Percentiles rank a stretch among this genome's conserved stretches.
Evolutionary conservation across 208 protist genomes (phyloP).

Genomic region (Lotmaria passim): DNA sequence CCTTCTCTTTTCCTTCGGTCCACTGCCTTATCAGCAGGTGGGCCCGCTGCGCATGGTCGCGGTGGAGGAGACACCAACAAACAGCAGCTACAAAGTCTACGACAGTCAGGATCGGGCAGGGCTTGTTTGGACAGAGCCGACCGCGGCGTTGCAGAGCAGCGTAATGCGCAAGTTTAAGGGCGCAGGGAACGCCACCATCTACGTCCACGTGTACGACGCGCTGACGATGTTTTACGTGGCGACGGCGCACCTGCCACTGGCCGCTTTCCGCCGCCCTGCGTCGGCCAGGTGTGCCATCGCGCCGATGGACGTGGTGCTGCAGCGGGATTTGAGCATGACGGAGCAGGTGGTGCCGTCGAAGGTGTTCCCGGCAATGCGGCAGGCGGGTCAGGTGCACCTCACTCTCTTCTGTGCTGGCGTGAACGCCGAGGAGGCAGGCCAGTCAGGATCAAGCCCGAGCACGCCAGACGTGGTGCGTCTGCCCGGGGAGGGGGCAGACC

Average conservation of each 20-base stretch:
- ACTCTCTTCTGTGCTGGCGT: constrained; percentile 84
- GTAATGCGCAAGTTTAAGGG: constrained; percentile 75
- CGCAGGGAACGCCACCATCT: constrained; percentile 43
- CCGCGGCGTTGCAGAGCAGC: constrained; percentile 45
- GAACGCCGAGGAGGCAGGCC: constrained; percentile 4
- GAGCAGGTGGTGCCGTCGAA: constrained; percentile 65
- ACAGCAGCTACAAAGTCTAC: constrained; percentile 70
- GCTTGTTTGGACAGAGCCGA: constrained; percentile 86
- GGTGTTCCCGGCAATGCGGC: constrained; percentile 71
- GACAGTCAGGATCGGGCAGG: constrained; percentile 48
- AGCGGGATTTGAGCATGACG: constrained; percentile 80
- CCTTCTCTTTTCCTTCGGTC: constrained; percentile 87
- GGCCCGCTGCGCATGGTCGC: constrained; percentile 57
- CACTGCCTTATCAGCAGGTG: constrained; percentile 79
- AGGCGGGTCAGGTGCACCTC: constrained; percentile 85
- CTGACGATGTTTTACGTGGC: constrained; percentile 91
- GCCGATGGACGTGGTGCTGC: constrained; percentile 70
- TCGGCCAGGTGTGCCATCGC: constrained; percentile 60
- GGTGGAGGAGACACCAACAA: constrained; percentile 58
- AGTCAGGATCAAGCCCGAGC: constrained; percentile 13
- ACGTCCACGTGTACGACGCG: constrained; percentile 88
- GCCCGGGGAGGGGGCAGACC: constrained; percentile 4
- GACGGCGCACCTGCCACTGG: constrained; percentile 59
- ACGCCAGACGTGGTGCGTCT: constrained; percentile 10
- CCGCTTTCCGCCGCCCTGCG: constrained; percentile 76